phyloP scores from a whole-genome alignment of 108 stramenopile genomes.

The Schizochytrium sp. region DNA sequence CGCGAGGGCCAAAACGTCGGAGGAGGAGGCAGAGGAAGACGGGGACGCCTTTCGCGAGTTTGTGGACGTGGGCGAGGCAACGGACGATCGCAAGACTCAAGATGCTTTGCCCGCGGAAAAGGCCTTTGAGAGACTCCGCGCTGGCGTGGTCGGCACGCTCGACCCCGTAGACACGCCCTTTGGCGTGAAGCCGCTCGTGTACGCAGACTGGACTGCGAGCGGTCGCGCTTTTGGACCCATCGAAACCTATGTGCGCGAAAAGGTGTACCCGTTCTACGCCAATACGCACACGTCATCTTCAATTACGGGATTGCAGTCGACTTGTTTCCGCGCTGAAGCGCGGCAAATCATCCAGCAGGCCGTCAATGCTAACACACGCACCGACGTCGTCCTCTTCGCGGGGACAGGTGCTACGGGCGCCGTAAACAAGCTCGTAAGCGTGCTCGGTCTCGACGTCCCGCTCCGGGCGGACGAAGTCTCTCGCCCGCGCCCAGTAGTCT shows the following conservation, averaged over 20 bases:
- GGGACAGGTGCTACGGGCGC: conserved; percentile 89
- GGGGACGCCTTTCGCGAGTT: not conserved
- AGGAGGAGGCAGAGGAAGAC: not conserved
- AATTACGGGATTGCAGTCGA: conserved; percentile 34
- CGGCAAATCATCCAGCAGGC: conserved; percentile 27
- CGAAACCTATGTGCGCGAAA: not conserved
- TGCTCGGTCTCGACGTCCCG: not conserved
- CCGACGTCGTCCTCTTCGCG: conserved; percentile 81
- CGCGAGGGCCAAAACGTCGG: not conserved
- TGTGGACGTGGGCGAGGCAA: not conserved
- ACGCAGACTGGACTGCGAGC: conserved; percentile 22
- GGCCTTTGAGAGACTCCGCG: not conserved
- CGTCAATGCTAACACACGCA: conserved; percentile 51
- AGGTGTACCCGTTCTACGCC: conserved; percentile 38
- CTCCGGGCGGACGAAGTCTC: not conserved
- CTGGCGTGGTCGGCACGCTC: not conserved
- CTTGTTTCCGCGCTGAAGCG: conserved; percentile 40
- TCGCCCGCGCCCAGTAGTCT: conserved; percentile 45
- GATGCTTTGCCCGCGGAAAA: not conserved
- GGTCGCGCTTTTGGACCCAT: not conserved
- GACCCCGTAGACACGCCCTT: not conserved
- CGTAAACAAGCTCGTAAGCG: conserved; percentile 49
- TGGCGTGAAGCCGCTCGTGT: not conserved
- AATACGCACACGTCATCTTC: conserved; percentile 44
- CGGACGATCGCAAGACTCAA: too few species aligned